Conservation (phyloP, 2,329 filamentous ascomycete species). For the Cryphonectria nitschkei region DNA sequence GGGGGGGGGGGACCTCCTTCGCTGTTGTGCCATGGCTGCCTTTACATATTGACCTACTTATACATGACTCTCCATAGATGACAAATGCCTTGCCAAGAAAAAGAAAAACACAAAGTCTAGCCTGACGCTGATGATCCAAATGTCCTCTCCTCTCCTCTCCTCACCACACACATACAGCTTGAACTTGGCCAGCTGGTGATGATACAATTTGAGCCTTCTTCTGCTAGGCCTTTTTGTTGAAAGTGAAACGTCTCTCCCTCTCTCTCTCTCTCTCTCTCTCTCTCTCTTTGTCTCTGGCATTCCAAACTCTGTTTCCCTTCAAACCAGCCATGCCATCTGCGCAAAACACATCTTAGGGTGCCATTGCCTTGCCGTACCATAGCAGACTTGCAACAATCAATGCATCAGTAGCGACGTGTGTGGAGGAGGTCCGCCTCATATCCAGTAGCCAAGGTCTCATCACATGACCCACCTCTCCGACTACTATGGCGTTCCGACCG, state of each 20-base stretch:
- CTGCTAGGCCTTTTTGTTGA: conserved; percentile 3
- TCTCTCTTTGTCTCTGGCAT: too few relatives aligned
- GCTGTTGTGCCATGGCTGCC: conserved; percentile 14
- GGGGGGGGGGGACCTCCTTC: neutral
- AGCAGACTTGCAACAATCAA: neutral
- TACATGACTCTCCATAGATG: conserved; percentile 26
- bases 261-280: neutral
- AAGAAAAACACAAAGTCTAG: conserved; percentile 1
- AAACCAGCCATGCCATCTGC: neutral
- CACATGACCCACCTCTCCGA: neutral
- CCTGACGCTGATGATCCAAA: conserved; percentile 27
- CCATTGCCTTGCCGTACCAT: neutral
- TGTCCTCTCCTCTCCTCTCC: neutral
- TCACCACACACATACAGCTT: neutral
- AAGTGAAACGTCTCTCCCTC: neutral
- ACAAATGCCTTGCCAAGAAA: conserved; percentile 23
- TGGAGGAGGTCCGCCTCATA: neutral
- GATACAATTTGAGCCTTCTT: neutral
- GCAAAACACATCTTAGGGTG: neutral
- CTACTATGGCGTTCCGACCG: conserved; percentile 13
- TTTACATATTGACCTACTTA: conserved; percentile 25
- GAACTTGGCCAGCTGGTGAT: neutral
- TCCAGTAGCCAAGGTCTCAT: neutral
- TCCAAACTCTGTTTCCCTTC: neutral
- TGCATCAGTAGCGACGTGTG: neutral